Evolutionary conservation across 495 filamentous ascomycete species (phyloP).

Genomic region (Terfezia claveryi): DNA sequence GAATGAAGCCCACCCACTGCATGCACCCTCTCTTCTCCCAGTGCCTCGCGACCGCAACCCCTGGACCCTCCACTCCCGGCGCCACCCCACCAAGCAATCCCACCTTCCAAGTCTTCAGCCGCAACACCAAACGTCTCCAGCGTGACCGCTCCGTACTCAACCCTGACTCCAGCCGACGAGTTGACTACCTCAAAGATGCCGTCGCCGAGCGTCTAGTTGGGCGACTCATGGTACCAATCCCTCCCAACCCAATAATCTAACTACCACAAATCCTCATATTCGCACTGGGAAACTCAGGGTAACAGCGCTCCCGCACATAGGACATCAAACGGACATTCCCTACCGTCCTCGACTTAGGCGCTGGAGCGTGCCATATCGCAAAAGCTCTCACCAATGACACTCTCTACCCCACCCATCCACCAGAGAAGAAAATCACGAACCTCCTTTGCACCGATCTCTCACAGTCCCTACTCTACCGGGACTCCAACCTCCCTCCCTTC

Average conservation of each 20-base stretch:
- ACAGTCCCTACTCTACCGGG: constrained; percentile 54
- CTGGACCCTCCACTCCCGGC: constrained; percentile 7
- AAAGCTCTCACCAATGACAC: constrained; percentile 28
- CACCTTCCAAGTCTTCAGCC: constrained; percentile 76
- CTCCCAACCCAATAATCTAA: neutral
- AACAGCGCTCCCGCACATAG: constrained; percentile 22
- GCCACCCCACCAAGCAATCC: constrained; percentile 20
- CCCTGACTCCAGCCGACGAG: constrained; percentile 45
- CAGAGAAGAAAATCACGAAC: constrained; percentile 41
- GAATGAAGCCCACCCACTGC: neutral
- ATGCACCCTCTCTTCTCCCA: neutral
- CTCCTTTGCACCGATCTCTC: constrained; percentile 70
- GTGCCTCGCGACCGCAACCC: constrained; percentile 8
- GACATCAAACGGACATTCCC: constrained; percentile 80
- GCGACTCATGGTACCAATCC: constrained; percentile 44
- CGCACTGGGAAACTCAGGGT: neutral
- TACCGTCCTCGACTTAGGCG: constrained; percentile 75
- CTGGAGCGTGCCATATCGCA: constrained; percentile 91
- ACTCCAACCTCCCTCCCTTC: constrained; percentile 58
- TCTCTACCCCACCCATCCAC: constrained; percentile 20
- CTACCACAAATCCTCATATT: neutral
- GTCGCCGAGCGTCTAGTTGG: constrained; percentile 70
- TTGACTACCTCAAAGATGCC: constrained; percentile 85
- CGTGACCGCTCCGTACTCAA: constrained; percentile 63
- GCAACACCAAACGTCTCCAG: constrained; percentile 64